Evolutionary conservation across 352 stramenopile genomes (phyloP).

Genomic region (Lagenidium giganteum): DNA sequence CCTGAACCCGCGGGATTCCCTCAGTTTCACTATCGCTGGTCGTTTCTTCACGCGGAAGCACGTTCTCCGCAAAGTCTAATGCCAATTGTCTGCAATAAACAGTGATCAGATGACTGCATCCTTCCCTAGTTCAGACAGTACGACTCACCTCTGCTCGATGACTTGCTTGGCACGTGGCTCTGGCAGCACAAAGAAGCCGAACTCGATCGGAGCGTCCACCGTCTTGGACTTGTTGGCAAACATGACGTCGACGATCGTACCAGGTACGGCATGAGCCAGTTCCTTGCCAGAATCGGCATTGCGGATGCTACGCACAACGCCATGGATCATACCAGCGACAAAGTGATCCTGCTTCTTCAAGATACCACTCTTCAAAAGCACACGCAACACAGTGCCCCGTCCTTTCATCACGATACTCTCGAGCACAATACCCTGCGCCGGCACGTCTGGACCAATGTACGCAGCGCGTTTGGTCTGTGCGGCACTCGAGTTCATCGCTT

Average conservation of each 20-base stretch:
- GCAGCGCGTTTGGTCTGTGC: slow-evolving; percentile 30
- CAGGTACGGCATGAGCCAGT: slow-evolving; percentile 43
- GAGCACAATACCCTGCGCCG: slow-evolving; percentile 62
- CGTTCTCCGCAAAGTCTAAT: slow-evolving; percentile 62
- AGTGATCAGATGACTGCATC: neutral
- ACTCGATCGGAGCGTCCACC: slow-evolving; percentile 77
- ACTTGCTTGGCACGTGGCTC: slow-evolving; percentile 62
- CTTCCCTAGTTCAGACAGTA: neutral
- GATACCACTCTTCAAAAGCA: slow-evolving; percentile 66
- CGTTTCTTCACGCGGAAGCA: slow-evolving; percentile 28
- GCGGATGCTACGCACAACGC: slow-evolving; percentile 53
- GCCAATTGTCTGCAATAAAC: slow-evolving; percentile 44
- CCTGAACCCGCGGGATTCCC: too few relatives aligned
- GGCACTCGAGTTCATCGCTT: slow-evolving; percentile 25
- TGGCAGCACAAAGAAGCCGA: slow-evolving; percentile 68
- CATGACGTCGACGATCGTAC: slow-evolving; percentile 74
- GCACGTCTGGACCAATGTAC: slow-evolving; percentile 24
- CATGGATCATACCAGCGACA: slow-evolving; percentile 83
- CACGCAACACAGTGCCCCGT: slow-evolving; percentile 59
- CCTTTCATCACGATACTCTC: slow-evolving; percentile 67
- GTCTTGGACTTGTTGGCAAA: slow-evolving; percentile 81
- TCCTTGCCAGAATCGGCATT: slow-evolving; percentile 48
- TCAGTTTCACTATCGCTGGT: slow-evolving; percentile 1
- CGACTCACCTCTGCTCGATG: slow-evolving; percentile 61
- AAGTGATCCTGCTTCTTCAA: slow-evolving; percentile 72